These are phyloP conservation scores for Lactarius hengduanensis DNA, from an alignment of 768 basidiomycete genomes.

Conservation along the genomic window DNA sequence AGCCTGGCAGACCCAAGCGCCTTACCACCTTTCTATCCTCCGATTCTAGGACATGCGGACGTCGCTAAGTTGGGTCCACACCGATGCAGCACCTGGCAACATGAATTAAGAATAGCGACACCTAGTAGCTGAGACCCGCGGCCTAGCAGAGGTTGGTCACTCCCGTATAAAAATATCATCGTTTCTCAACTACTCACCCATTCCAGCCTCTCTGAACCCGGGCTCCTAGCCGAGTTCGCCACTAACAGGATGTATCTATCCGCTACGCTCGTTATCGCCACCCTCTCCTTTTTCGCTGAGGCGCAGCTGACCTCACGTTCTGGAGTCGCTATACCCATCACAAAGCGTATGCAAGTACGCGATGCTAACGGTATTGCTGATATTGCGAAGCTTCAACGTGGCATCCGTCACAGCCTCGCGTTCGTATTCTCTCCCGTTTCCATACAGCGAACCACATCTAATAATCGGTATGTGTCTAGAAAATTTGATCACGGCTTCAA, in stretches of 20 bases:
- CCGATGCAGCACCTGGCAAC: no score
- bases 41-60: no score
- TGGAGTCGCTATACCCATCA: conserved; percentile 7
- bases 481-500: conserved; percentile 5
- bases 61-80: no score
- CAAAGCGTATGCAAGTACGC: background rate
- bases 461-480: background rate
- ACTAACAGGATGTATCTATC: background rate
- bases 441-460: background rate
- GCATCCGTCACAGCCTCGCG: background rate
- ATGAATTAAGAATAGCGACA: no score
- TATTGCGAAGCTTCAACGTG: background rate
- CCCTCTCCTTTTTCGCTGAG: background rate
- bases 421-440: background rate
- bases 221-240: background rate
- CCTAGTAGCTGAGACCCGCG: no score
- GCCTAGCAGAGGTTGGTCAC: no score
- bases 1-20: no score
- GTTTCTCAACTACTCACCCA: background rate
- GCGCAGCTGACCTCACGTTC: background rate
- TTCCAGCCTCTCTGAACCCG: background rate
- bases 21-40: no score
- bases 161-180: background rate
- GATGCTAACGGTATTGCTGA: background rate
- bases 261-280: background rate